Percentiles rank a stretch among this genome's conserved stretches.
Conservation (phyloP, 2,329 filamentous ascomycete species). For the Coniochaeta sp. region DNA sequence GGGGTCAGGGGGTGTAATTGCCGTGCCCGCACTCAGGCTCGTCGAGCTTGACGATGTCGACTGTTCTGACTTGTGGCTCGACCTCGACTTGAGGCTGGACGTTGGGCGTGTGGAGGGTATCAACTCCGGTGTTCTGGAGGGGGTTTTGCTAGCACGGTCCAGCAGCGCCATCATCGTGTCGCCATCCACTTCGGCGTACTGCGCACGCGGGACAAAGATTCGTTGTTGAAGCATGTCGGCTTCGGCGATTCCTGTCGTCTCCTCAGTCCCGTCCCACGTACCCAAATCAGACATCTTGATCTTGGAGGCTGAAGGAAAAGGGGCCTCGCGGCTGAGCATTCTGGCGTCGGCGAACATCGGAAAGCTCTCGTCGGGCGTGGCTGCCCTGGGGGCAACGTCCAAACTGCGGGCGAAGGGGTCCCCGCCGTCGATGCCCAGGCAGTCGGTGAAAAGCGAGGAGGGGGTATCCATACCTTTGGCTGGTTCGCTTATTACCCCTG, state of each 20-base stretch:
- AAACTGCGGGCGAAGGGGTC: neutral
- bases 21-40: slow-evolving; percentile 4
- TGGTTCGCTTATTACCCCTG: neutral
- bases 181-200: neutral
- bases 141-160: neutral
- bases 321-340: neutral
- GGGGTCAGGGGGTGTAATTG: slow-evolving; percentile 12
- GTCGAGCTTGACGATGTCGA: slow-evolving; percentile 9
- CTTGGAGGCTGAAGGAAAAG: neutral
- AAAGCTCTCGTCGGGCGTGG: neutral
- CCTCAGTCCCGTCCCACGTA: neutral
- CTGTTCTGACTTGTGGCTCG: slow-evolving; percentile 12
- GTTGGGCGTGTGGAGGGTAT: slow-evolving; percentile 10
- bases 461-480: neutral
- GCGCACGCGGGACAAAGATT: neutral
- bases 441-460: neutral
- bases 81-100: slow-evolving; percentile 12
- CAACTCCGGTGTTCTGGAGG: neutral
- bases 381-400: neutral
- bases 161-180: neutral
- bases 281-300: neutral
- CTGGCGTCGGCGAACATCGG: neutral
- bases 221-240: neutral
- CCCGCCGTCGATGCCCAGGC: neutral
- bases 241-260: neutral